Conservation (phyloP, 441 rosid species). For the Kokia cookei region DNA sequence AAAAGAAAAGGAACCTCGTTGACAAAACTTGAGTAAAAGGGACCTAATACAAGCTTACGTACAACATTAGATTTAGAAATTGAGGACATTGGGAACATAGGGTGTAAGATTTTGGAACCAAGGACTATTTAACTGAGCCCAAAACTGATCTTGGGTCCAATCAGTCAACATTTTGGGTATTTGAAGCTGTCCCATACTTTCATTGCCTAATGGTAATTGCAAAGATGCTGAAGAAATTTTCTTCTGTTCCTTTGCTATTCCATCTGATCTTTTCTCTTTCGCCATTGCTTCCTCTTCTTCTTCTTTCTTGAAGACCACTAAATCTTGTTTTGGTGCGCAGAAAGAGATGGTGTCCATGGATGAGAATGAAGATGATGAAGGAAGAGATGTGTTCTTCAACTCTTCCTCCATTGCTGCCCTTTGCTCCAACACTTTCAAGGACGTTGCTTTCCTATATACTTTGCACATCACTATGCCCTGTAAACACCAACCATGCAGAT, state of each 20-base stretch:
- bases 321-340: constrained; percentile 31
- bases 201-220: constrained; percentile 38
- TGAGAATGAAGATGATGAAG: constrained; percentile 39
- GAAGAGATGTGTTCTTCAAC: constrained; percentile 19
- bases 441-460: constrained; percentile 88
- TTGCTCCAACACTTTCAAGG: constrained; percentile 77
- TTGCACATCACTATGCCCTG: constrained; percentile 88
- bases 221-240: constrained; percentile 26
- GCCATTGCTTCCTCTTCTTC: constrained; percentile 16
- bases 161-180: constrained; percentile 51
- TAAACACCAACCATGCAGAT: background rate
- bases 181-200: constrained; percentile 55
- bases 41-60: background rate
- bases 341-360: constrained; percentile 37
- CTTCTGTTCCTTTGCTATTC: background rate
- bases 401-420: constrained; percentile 75
- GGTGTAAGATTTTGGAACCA: constrained; percentile 72
- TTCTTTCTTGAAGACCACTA: constrained; percentile 38
- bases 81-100: constrained; percentile 11
- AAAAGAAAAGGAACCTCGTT: no score
- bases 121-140: constrained; percentile 60
- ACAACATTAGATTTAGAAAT: constrained; percentile 20
- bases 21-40: background rate
- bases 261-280: background rate
- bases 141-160: constrained; percentile 61